A percentile compares a stretch with the other conserved stretches of the same genome.
These are phyloP conservation scores for Fusarium napiforme DNA, from an alignment of 2,329 filamentous ascomycete species.

Conservation along the genomic window DNA sequence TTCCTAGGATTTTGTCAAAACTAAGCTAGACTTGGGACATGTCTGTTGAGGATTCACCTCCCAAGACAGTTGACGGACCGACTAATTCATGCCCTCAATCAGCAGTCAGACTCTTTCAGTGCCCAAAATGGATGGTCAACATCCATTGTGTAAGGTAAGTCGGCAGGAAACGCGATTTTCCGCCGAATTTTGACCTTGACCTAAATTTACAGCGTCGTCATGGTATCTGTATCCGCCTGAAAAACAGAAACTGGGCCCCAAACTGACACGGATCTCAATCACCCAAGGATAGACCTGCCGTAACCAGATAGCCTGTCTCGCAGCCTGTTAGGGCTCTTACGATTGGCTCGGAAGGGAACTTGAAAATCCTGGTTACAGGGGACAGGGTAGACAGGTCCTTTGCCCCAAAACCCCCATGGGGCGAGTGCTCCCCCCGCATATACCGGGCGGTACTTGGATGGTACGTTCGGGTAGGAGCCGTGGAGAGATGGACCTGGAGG, in stretches of 20 bases:
- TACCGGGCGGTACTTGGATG: constrained; percentile 25
- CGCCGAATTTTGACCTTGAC: neutral
- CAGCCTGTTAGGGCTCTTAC: neutral
- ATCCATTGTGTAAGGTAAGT: neutral
- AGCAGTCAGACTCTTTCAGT: no score
- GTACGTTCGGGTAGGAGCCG: constrained; percentile 3
- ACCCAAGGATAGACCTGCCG: constrained; percentile 31
- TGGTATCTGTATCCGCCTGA: neutral
- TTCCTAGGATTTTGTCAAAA: neutral
- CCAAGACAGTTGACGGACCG: neutral
- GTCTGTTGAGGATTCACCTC: neutral
- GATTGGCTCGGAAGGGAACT: constrained; percentile 34
- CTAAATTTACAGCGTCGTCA: neutral
- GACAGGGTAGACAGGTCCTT: constrained; percentile 2
- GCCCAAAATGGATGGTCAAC: neutral
- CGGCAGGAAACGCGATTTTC: constrained; percentile 6
- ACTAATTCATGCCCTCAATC: neutral
- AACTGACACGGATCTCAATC: constrained; percentile 1
- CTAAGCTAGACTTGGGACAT: neutral
- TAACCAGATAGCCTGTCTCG: constrained; percentile 31
- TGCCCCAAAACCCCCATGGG: constrained; percentile 39
- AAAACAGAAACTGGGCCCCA: neutral
- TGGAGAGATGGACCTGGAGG: neutral
- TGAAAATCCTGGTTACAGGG: constrained; percentile 19
- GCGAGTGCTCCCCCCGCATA: constrained; percentile 23